Conservation (phyloP, 441 rosid genomes). For the Iberis amara region DNA sequence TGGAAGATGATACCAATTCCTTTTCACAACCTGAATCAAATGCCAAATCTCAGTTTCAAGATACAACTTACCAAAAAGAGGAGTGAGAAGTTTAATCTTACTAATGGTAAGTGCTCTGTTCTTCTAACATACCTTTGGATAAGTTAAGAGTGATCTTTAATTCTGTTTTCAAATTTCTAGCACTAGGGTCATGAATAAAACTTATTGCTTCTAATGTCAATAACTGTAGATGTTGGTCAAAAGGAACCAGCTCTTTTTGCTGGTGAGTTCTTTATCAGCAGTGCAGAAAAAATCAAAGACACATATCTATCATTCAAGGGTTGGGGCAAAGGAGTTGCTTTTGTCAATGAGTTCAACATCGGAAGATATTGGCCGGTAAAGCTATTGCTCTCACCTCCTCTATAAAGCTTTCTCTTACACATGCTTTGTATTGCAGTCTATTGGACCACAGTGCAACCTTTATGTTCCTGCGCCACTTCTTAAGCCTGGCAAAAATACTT, state of each 20-base stretch:
- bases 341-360: conserved; percentile 68
- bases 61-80: conserved; percentile 29
- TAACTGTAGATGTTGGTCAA: conserved; percentile 42
- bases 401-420: conserved; percentile 12
- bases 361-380: conserved; percentile 97
- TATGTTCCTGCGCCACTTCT: conserved; percentile 84
- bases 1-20: conserved; percentile 88
- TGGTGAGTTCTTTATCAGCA: conserved; percentile 50
- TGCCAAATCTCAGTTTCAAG: conserved; percentile 37
- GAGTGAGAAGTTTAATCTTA: conserved; percentile 26
- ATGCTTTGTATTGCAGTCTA: conserved; percentile 43
- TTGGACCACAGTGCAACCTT: conserved; percentile 80
- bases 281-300: conserved; percentile 48
- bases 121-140: neutral
- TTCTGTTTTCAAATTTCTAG: neutral
- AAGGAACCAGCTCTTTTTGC: conserved; percentile 62
- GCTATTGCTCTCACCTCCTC: neutral
- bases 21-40: conserved; percentile 56
- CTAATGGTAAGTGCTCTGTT: conserved; percentile 33
- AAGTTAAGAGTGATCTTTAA: neutral
- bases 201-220: neutral
- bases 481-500: conserved; percentile 51
- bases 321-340: conserved; percentile 87
- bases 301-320: conserved; percentile 71
- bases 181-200: conserved; percentile 1